These are phyloP conservation scores for Blastobotrys proliferans DNA, from an alignment of 1,139 yeast species.

Conservation along the genomic window DNA sequence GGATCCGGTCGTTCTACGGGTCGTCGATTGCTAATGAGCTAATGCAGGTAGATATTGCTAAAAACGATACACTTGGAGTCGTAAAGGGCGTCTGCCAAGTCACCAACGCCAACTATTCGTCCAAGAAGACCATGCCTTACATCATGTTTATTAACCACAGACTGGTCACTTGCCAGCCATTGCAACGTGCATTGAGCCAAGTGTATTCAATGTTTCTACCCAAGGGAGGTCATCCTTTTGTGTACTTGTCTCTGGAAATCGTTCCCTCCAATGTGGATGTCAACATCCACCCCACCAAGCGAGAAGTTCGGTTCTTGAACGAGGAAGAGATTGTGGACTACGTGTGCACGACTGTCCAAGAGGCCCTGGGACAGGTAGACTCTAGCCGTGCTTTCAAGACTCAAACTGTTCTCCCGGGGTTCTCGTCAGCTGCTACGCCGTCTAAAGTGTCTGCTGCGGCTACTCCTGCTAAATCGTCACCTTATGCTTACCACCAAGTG, in stretches of 20 bases:
- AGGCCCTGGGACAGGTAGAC: conserved; percentile 55
- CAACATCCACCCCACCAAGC: conserved; percentile 91
- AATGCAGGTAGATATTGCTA: conserved; percentile 36
- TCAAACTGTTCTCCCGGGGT: conserved; percentile 48
- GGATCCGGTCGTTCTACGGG: conserved; percentile 74
- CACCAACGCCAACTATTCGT: conserved; percentile 67
- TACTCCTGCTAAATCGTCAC: neutral
- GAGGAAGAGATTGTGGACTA: conserved; percentile 81
- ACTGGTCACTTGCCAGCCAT: conserved; percentile 75
- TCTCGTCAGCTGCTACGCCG: neutral
- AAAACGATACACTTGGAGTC: conserved; percentile 19
- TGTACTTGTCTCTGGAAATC: conserved; percentile 65
- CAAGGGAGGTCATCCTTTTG: conserved; percentile 73
- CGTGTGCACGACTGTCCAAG: conserved; percentile 50
- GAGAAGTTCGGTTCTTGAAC: conserved; percentile 80
- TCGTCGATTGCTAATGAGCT: conserved; percentile 63
- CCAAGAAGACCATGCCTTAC: conserved; percentile 63
- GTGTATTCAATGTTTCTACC: conserved; percentile 69
- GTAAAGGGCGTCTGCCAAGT: conserved; percentile 54
- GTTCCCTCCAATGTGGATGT: conserved; percentile 77
- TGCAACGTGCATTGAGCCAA: conserved; percentile 63
- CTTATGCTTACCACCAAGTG: conserved; percentile 27
- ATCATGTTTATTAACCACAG: conserved; percentile 83
- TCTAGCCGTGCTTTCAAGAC: conserved; percentile 65
- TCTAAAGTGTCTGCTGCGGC: neutral